phyloP scores from a whole-genome alignment of 2,329 filamentous ascomycete genomes.

The Talaromyces marneffei region DNA sequence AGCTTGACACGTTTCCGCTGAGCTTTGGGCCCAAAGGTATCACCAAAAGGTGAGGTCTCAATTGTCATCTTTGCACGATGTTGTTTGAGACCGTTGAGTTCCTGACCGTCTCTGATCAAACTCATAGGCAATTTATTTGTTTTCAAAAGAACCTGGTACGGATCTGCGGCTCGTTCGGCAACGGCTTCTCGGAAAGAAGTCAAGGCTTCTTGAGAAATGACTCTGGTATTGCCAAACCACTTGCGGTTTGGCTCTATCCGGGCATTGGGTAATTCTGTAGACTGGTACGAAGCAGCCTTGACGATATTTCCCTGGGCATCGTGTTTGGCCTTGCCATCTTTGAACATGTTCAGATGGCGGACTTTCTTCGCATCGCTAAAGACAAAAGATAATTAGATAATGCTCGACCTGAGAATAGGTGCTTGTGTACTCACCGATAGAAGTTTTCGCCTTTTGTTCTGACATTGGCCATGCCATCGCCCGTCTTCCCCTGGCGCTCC shows the following conservation, averaged over 20 bases:
- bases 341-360: constrained; percentile 83
- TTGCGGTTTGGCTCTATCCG: constrained; percentile 93
- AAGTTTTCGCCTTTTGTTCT: constrained; percentile 97
- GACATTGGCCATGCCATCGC: constrained; percentile 86
- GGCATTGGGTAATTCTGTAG: constrained; percentile 71
- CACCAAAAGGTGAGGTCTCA: constrained; percentile 75
- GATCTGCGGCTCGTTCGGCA: constrained; percentile 81
- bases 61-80: constrained; percentile 92
- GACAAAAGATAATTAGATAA: background rate
- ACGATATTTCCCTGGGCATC: constrained; percentile 80
- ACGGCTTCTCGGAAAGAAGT: constrained; percentile 85
- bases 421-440: constrained; percentile 59
- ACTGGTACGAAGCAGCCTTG: constrained; percentile 78
- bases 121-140: constrained; percentile 96
- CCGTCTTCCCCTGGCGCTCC: constrained; percentile 75
- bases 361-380: constrained; percentile 70
- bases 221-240: constrained; percentile 94
- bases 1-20: constrained; percentile 91
- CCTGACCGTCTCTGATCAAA: constrained; percentile 67
- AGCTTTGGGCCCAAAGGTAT: constrained; percentile 89
- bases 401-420: background rate
- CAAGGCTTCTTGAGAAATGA: constrained; percentile 83
- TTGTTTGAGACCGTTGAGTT: constrained; percentile 78
- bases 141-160: constrained; percentile 91
- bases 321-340: constrained; percentile 74